These are phyloP conservation scores for Globisporangium alternatum DNA, from an alignment of 352 stramenopile species.

Conservation along the genomic window DNA sequence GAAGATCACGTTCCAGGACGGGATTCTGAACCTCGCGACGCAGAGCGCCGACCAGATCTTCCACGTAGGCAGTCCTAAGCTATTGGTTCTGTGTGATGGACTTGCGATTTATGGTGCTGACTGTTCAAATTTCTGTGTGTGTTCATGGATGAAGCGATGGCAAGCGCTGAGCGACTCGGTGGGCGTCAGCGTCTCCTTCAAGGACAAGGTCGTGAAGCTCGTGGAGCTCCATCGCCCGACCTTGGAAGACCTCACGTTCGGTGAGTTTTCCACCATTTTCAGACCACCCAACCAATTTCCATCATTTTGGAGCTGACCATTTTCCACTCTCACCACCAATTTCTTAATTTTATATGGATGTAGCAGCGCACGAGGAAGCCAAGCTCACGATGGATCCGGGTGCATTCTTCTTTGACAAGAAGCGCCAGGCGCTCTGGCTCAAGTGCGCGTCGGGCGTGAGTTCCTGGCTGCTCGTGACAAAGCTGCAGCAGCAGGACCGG, in stretches of 20 bases:
- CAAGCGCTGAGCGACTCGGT: constrained; percentile 77
- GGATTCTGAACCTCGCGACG: constrained; percentile 40
- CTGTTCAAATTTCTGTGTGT: not conserved
- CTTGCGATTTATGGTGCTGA: not conserved
- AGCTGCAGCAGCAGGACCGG: constrained; percentile 62
- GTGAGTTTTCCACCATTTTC: constrained; percentile 2
- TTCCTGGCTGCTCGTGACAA: constrained; percentile 67
- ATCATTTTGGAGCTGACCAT: not conserved
- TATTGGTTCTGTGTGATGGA: not conserved
- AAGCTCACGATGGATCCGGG: constrained; percentile 24
- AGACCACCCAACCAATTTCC: not conserved
- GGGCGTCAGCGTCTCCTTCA: constrained; percentile 62
- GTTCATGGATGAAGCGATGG: constrained; percentile 42
- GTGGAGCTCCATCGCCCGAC: constrained; percentile 52
- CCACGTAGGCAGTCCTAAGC: constrained; percentile 33
- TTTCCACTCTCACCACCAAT: not conserved
- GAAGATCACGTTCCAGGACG: constrained; percentile 64
- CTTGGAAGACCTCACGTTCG: constrained; percentile 31
- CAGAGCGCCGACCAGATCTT: constrained; percentile 56
- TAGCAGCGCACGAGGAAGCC: constrained; percentile 8
- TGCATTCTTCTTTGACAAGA: constrained; percentile 78
- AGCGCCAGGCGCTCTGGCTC: constrained; percentile 64
- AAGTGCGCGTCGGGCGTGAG: constrained; percentile 32
- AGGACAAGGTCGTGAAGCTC: constrained; percentile 66
- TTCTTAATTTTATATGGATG: not conserved